Evolutionary conservation across 2,329 filamentous ascomycete genomes (phyloP).

Genomic region (Chrysosporium queenslandicum): DNA sequence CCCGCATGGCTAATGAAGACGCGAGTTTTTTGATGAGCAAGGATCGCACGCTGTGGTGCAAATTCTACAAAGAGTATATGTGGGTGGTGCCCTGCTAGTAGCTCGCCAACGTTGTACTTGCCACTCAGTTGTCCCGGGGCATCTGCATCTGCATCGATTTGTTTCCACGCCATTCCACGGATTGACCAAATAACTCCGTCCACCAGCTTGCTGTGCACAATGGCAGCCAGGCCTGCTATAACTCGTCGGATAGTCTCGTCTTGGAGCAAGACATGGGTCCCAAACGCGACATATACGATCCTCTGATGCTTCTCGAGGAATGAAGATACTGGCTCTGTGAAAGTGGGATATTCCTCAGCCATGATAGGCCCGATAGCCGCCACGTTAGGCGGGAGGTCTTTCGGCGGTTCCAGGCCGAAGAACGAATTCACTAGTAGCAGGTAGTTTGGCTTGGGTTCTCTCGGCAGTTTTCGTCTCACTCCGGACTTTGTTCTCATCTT

Average conservation of each 20-base stretch:
- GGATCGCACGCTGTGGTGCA: conserved; percentile 30
- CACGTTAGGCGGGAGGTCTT: conserved; percentile 35
- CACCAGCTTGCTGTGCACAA: conserved; percentile 24
- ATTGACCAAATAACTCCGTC: conserved; percentile 37
- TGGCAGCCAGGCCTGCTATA: conserved; percentile 25
- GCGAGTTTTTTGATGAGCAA: conserved; percentile 27
- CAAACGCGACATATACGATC: conserved; percentile 36
- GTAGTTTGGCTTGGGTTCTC: conserved; percentile 32
- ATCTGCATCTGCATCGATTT: conserved; percentile 12
- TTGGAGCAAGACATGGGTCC: conserved; percentile 34
- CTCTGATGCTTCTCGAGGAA: conserved; percentile 29
- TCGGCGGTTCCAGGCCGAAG: conserved; percentile 36
- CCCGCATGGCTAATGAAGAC: conserved; percentile 39
- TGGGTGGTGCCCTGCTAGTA: background rate
- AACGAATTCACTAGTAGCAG: conserved; percentile 39
- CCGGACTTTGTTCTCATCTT: conserved; percentile 30
- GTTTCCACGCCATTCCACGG: conserved; percentile 18
- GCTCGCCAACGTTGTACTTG: background rate
- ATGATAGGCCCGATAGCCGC: conserved; percentile 36
- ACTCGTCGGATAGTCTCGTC: conserved; percentile 26
- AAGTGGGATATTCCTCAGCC: conserved; percentile 26
- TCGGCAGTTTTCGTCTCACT: conserved; percentile 26
- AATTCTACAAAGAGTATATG: background rate
- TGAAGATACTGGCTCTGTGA: conserved; percentile 21
- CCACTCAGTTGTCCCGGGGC: background rate